These are phyloP conservation scores for Dicorynia guianensis DNA, from an alignment of 306 rosid species.

Conservation along the genomic window DNA sequence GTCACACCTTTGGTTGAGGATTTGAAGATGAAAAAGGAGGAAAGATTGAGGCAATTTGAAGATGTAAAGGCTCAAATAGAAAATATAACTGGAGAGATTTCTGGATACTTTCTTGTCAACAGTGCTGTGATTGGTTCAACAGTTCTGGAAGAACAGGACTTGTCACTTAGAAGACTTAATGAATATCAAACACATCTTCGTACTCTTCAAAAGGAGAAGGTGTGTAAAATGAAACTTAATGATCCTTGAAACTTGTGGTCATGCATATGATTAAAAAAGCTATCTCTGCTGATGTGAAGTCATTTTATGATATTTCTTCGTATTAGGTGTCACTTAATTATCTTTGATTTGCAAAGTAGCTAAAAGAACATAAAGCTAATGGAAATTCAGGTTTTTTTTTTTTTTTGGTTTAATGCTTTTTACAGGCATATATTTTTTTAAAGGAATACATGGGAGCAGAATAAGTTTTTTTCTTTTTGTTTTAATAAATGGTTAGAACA, in stretches of 20 bases:
- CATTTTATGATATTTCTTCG: no score
- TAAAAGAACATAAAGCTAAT: background rate
- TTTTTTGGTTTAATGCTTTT: background rate
- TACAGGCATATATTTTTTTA: background rate
- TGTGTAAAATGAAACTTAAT: slow-evolving; percentile 36
- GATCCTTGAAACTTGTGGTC: slow-evolving; percentile 13
- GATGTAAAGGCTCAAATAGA: slow-evolving; percentile 81
- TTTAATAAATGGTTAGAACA: background rate
- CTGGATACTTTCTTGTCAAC: slow-evolving; percentile 61
- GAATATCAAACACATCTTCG: slow-evolving; percentile 85
- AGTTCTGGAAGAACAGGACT: slow-evolving; percentile 69
- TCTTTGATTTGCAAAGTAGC: background rate
- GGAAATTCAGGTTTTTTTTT: background rate
- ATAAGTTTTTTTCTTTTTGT: background rate
- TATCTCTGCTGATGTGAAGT: slow-evolving; percentile 16
- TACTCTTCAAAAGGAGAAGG: slow-evolving; percentile 92
- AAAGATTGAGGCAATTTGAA: slow-evolving; percentile 81
- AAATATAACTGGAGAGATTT: slow-evolving; percentile 84
- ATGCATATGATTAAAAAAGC: slow-evolving; percentile 24
- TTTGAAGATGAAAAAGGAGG: slow-evolving; percentile 75
- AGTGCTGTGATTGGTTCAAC: slow-evolving; percentile 39
- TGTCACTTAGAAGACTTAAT: slow-evolving; percentile 84
- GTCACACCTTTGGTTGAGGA: slow-evolving; percentile 86
- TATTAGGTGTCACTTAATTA: background rate
- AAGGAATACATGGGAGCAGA: background rate